Evolutionary conservation across 2,329 filamentous ascomycete species (phyloP).

Genomic region (Stylonectria norvegica): DNA sequence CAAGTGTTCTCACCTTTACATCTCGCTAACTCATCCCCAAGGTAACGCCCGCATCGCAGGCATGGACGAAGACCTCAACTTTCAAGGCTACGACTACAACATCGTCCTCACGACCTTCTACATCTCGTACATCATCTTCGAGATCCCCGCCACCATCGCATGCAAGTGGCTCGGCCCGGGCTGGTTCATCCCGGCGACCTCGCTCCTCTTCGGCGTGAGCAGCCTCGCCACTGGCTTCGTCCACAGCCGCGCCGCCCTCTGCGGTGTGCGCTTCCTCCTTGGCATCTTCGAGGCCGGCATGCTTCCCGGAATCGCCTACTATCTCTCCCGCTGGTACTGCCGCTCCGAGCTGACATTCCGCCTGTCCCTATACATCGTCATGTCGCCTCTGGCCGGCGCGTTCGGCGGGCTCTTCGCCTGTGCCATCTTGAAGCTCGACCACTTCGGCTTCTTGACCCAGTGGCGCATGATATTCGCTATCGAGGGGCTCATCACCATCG

Average conservation of each 20-base stretch:
- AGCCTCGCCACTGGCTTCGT: constrained; percentile 62
- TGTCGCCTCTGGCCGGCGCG: constrained; percentile 62
- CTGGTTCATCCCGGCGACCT: constrained; percentile 58
- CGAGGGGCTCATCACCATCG: constrained; percentile 59
- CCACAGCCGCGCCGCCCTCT: constrained; percentile 43
- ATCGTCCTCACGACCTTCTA: constrained; percentile 60
- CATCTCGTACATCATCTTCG: constrained; percentile 62
- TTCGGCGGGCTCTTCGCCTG: constrained; percentile 64
- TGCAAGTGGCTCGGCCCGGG: constrained; percentile 65
- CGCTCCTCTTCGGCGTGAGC: constrained; percentile 54
- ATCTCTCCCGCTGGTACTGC: constrained; percentile 61
- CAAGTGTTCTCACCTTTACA: constrained; percentile 1
- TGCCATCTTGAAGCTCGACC: constrained; percentile 57
- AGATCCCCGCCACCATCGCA: constrained; percentile 59
- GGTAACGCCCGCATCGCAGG: constrained; percentile 55
- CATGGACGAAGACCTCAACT: constrained; percentile 51
- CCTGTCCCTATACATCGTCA: constrained; percentile 61
- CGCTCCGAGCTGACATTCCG: constrained; percentile 61
- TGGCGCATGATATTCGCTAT: constrained; percentile 73
- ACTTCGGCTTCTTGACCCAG: constrained; percentile 51
- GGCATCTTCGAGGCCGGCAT: constrained; percentile 63
- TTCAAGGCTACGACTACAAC: constrained; percentile 62
- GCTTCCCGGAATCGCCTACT: constrained; percentile 65
- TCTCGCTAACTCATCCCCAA: constrained; percentile 5
- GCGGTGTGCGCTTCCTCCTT: constrained; percentile 58